Evolutionary conservation across 352 stramenopile genomes (phyloP).

Genomic region (Lagenidium sp.): DNA sequence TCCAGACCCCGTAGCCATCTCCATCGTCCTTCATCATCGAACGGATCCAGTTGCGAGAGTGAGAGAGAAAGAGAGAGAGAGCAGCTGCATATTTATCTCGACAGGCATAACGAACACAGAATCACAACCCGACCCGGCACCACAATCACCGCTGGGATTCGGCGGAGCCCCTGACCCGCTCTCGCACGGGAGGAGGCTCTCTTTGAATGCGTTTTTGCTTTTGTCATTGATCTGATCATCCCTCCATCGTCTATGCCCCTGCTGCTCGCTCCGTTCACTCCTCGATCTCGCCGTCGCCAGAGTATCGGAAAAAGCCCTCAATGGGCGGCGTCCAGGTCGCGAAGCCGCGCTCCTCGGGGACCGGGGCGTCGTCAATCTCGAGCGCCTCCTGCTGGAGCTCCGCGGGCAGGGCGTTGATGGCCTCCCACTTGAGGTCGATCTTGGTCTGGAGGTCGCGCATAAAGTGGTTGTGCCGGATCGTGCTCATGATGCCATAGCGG

Average conservation of each 20-base stretch:
- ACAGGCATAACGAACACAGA: no score
- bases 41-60: no score
- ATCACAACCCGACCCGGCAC: not conserved
- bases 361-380: conserved; percentile 47
- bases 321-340: conserved; percentile 85
- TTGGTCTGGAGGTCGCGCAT: conserved; percentile 88
- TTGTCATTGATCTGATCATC: conserved; percentile 1
- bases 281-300: conserved; percentile 34
- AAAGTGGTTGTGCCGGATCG: conserved; percentile 80
- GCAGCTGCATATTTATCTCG: no score
- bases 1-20: not conserved
- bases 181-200: no score
- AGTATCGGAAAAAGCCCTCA: conserved; percentile 78
- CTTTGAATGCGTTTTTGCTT: not conserved
- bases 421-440: conserved; percentile 88
- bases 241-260: conserved; percentile 9
- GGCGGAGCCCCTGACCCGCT: no score
- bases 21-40: no score
- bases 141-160: not conserved
- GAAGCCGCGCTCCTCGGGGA: conserved; percentile 62
- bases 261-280: conserved; percentile 8
- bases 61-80: not conserved
- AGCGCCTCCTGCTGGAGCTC: conserved; percentile 76
- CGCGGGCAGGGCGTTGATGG: conserved; percentile 78
- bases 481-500: conserved; percentile 73